Evolutionary conservation across 805 yeast genomes (phyloP), one percentile per base, ranked within the genome.

Genomic region (Lipomyces oligophaga): DNA sequence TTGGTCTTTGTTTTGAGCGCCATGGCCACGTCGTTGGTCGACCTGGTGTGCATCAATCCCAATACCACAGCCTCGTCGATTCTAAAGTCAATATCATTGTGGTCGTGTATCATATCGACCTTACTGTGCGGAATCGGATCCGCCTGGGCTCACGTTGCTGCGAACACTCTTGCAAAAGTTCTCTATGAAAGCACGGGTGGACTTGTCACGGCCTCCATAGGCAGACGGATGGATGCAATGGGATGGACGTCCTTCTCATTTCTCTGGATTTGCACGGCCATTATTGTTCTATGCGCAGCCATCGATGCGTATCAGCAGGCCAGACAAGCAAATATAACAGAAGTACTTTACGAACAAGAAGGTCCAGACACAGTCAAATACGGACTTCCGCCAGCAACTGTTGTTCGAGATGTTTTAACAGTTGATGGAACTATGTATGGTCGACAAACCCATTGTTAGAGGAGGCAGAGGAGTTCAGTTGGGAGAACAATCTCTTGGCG

Each of bases 1-100:
- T 62, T 62, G 28, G 67, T 56, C 3, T 56, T 58, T 3, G 63
- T 52, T n/a, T 49, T 55, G 45, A 59, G 67, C 39, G 63, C 68
- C 30, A 43, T 52, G 11, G n/a, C 39, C 11, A n/a, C 47, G 2
- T 16, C 13, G 16, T 13, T 22, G n/a, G 32, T 35, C 7, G 18
- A 24, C 5, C 11, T 24, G n/a, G 18, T 34, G 15, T 16, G 34
- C 22, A 16, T 28, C 7, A 28, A 43, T 20, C 24, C 40, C 3
- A 49, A 48, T 16, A 39, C 49, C 8, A 39, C 35, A 7, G 15
- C 34, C 7, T 38, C 52, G n/a, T 27, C 31, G 20, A 19, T 34
- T 6, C 15, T 42, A 7, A 36, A 36, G 28, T 30, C 47, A 6
- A 15, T 34, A 16, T 24, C 47, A 10, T 28, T 49, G 11, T 49